phyloP scores from a whole-genome alignment of 2,329 filamentous ascomycete genomes.

The Cadophora sp. region DNA sequence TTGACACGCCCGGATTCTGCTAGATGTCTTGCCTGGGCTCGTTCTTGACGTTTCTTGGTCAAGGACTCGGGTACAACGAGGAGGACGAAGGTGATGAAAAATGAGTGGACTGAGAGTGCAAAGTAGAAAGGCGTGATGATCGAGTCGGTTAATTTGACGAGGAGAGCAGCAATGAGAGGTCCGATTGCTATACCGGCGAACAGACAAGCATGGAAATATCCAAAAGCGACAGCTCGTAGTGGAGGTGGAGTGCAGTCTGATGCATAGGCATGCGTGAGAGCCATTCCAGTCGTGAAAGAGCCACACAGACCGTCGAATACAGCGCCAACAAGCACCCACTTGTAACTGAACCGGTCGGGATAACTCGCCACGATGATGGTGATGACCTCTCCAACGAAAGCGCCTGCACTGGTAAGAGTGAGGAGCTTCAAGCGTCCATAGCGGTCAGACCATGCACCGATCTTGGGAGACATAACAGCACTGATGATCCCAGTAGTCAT shows the following conservation, averaged over 20 bases:
- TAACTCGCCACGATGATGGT: conserved; percentile 80
- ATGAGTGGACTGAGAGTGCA: conserved; percentile 71
- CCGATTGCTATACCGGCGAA: conserved; percentile 90
- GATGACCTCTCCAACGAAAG: conserved; percentile 75
- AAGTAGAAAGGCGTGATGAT: conserved; percentile 87
- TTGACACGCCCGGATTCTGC: conserved; percentile 45
- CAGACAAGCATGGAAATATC: conserved; percentile 87
- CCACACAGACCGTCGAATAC: conserved; percentile 84
- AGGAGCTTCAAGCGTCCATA: conserved; percentile 81
- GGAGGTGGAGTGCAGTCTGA: conserved; percentile 87
- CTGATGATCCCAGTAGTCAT: conserved; percentile 79
- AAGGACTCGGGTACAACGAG: conserved; percentile 86
- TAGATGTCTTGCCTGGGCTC: conserved; percentile 72
- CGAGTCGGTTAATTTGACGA: conserved; percentile 78
- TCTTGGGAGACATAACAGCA: conserved; percentile 79
- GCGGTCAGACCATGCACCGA: conserved; percentile 86
- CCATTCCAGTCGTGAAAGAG: conserved; percentile 85
- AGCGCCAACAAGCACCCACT: conserved; percentile 79
- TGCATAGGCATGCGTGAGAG: conserved; percentile 82
- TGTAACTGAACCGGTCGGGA: conserved; percentile 75
- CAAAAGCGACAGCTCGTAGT: conserved; percentile 81
- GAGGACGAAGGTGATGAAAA: conserved; percentile 75
- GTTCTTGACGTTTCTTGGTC: conserved; percentile 71
- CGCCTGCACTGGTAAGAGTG: conserved; percentile 75
- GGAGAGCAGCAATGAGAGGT: conserved; percentile 79